A percentile compares a stretch with the other conserved stretches of the same genome.
These are phyloP conservation scores for Straminergon stramineum DNA, from an alignment of 225 moss, liverwort and hornwort genomes.

Conservation along the genomic window DNA sequence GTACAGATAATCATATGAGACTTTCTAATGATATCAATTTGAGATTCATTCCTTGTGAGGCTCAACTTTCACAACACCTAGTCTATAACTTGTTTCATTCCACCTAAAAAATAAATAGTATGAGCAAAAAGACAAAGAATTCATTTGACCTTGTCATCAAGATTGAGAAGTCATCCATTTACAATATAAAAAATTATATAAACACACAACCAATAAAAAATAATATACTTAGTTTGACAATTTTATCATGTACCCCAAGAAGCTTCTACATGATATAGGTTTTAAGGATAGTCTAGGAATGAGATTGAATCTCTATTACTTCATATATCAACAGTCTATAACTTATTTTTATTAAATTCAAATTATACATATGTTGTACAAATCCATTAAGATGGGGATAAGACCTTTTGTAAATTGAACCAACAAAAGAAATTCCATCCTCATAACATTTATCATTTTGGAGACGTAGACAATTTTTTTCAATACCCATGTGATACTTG, in stretches of 20 bases:
- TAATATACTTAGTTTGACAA: not conserved
- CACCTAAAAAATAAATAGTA: not conserved
- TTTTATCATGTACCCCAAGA: not conserved
- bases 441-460: not conserved
- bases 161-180: not conserved
- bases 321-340: not conserved
- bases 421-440: not conserved
- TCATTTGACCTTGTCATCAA: not conserved
- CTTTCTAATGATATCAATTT: not conserved
- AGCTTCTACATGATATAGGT: fast-evolving
- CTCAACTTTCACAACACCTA: not conserved
- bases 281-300: not conserved
- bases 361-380: not conserved
- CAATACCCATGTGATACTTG: too few species aligned
- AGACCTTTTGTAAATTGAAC: not conserved
- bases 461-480: too few species aligned
- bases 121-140: not conserved
- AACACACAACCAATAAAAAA: fast-evolving
- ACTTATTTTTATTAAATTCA: not conserved
- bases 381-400: not conserved
- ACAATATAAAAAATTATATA: not conserved
- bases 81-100: fast-evolving
- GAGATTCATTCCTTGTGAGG: not conserved
- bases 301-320: not conserved
- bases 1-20: not conserved